These are phyloP conservation scores for Thalassiosira mediterranea DNA, from an alignment of 352 stramenopile species.

Conservation along the genomic window DNA sequence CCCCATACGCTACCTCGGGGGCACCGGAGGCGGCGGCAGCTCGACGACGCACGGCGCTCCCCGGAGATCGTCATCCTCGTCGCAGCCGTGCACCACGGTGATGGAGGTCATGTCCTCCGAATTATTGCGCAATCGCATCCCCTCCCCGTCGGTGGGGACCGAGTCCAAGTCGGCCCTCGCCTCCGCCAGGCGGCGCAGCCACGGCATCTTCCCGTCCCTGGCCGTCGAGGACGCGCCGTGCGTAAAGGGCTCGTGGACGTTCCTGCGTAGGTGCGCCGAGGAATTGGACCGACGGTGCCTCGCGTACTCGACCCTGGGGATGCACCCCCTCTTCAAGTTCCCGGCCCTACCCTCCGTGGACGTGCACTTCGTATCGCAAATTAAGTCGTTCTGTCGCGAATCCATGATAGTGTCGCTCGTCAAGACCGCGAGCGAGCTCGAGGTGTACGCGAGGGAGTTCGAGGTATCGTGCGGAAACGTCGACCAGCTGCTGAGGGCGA, in stretches of 20 bases:
- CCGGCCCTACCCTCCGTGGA: slow-evolving; percentile 78
- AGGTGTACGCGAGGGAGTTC: slow-evolving; percentile 78
- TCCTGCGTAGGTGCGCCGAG: slow-evolving; percentile 63
- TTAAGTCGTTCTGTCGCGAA: slow-evolving; percentile 74
- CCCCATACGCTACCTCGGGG: slow-evolving; percentile 47
- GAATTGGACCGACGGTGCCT: slow-evolving; percentile 73
- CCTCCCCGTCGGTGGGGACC: slow-evolving; percentile 50
- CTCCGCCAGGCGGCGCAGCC: slow-evolving; percentile 35
- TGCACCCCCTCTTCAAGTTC: slow-evolving; percentile 66
- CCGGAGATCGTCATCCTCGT: not conserved
- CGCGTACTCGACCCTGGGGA: slow-evolving; percentile 58
- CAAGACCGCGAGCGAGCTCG: slow-evolving; percentile 73
- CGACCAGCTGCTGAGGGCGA: slow-evolving; percentile 69
- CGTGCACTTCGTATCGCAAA: slow-evolving; percentile 79
- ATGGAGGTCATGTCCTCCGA: slow-evolving; percentile 43
- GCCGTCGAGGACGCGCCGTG: slow-evolving; percentile 65
- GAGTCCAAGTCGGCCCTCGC: slow-evolving; percentile 37
- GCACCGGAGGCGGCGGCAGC: not conserved
- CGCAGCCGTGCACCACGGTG: slow-evolving; percentile 12
- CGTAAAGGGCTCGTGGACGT: slow-evolving; percentile 70
- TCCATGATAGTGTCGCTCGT: slow-evolving; percentile 79
- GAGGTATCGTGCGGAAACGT: slow-evolving; percentile 80
- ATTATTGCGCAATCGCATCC: slow-evolving; percentile 28
- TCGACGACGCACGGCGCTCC: not conserved
- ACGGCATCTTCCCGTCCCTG: slow-evolving; percentile 65